phyloP scores from a whole-genome alignment of 441 rosid species.

The Hura crepitans region DNA sequence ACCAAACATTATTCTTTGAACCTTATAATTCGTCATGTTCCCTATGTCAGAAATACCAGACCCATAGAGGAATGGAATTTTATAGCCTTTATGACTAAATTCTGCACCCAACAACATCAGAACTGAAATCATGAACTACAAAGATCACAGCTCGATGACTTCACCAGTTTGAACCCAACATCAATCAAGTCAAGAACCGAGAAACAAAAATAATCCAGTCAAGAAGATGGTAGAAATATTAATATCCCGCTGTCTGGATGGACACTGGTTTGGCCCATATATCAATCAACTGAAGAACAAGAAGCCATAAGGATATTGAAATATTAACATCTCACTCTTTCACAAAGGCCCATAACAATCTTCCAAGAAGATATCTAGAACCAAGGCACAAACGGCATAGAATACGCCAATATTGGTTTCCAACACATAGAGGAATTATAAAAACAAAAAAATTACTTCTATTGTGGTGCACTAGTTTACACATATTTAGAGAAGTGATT shows the following conservation, averaged over 20 bases:
- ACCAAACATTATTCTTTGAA: background rate
- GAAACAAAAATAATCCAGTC: background rate
- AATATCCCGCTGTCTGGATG: background rate
- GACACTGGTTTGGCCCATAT: background rate
- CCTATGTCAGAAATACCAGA: background rate
- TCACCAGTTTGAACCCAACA: background rate
- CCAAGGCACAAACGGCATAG: background rate
- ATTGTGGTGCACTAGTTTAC: background rate
- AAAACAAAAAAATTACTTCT: background rate
- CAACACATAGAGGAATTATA: background rate
- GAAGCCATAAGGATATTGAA: background rate
- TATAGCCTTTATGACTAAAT: background rate
- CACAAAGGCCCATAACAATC: background rate
- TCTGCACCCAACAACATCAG: background rate
- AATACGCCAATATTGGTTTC: background rate
- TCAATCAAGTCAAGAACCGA: background rate
- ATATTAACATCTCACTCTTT: background rate
- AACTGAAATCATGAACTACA: background rate
- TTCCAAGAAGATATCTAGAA: background rate
- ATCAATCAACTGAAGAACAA: background rate
- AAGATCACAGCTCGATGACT: background rate
- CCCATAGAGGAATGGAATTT: background rate
- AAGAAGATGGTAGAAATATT: background rate
- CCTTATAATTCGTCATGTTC: background rate
- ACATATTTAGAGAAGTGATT: background rate